Evolutionary conservation across 2,329 filamentous ascomycete species (phyloP).

Genomic region (Waltergamsia citrina): DNA sequence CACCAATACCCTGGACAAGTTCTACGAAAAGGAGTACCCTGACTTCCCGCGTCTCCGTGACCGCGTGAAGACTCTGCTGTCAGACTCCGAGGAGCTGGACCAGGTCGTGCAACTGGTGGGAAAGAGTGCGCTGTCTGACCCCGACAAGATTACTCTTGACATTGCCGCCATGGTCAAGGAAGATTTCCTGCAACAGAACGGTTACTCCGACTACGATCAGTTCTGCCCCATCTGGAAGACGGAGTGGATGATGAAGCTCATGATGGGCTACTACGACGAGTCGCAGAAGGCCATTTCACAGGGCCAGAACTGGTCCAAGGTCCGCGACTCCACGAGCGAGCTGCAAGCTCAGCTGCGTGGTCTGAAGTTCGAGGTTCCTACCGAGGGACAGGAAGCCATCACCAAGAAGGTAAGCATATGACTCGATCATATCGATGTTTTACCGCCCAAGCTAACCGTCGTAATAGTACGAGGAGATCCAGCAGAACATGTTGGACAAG

Average conservation of each 20-base stretch:
- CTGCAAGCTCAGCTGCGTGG: constrained; percentile 76
- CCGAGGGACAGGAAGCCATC: constrained; percentile 71
- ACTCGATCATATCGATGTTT: background rate
- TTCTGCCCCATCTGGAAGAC: constrained; percentile 99
- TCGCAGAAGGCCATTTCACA: constrained; percentile 89
- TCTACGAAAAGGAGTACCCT: constrained; percentile 86
- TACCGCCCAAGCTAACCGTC: constrained; percentile 25
- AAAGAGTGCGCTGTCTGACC: constrained; percentile 91
- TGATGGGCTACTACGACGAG: constrained; percentile 97
- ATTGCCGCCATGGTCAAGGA: constrained; percentile 90
- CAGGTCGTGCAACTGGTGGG: constrained; percentile 98
- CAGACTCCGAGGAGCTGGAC: constrained; percentile 93
- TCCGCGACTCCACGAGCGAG: constrained; percentile 81
- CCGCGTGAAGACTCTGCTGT: constrained; percentile 86
- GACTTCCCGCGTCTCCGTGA: constrained; percentile 91
- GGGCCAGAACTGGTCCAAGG: constrained; percentile 86
- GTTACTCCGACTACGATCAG: constrained; percentile 97
- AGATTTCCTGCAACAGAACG: constrained; percentile 98
- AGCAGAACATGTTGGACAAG: constrained; percentile 91
- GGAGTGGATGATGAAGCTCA: constrained; percentile 99
- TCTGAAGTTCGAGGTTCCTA: constrained; percentile 95
- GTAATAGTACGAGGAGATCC: constrained; percentile 75
- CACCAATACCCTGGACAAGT: constrained; percentile 77
- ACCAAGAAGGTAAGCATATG: constrained; percentile 63
- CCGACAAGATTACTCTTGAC: constrained; percentile 97